Evolutionary conservation across 306 rosid species (phyloP).

Genomic region (Vigna mungo): DNA sequence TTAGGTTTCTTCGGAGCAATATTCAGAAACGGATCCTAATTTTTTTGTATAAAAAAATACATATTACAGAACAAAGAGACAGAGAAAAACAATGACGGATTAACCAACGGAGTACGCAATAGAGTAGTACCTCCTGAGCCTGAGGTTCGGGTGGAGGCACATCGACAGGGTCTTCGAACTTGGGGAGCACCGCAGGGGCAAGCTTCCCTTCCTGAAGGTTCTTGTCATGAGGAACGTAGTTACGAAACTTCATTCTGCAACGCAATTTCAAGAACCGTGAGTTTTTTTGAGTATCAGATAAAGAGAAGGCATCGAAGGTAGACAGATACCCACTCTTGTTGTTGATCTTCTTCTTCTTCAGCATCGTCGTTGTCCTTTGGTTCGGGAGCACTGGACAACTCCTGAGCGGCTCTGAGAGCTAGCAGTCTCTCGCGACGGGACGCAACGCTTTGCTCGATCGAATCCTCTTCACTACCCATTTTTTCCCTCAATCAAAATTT

Average conservation of each 20-base stretch:
- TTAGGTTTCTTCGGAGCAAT: constrained; percentile 99
- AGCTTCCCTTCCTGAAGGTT: constrained; percentile 87
- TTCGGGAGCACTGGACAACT: constrained; percentile 67
- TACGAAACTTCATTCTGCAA: constrained; percentile 86
- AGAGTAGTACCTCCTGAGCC: constrained; percentile 45
- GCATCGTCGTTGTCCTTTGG: constrained; percentile 33
- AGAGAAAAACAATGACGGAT: neutral
- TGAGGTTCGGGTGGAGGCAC: constrained; percentile 62
- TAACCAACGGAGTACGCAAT: too few relatives aligned
- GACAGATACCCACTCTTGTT: constrained; percentile 52
- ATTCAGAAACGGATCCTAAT: constrained; percentile 87
- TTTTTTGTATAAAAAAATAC: neutral
- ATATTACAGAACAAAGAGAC: neutral
- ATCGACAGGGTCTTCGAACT: constrained; percentile 89
- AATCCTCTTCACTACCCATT: constrained; percentile 71
- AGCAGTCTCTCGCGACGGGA: constrained; percentile 80
- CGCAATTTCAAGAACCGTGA: neutral
- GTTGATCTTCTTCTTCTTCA: neutral
- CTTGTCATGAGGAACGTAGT: constrained; percentile 94
- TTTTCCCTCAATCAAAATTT: constrained; percentile 9
- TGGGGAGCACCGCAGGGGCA: constrained; percentile 79
- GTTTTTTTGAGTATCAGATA: neutral
- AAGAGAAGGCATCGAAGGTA: neutral
- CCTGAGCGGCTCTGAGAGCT: constrained; percentile 82
- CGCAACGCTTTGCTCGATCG: constrained; percentile 72